Conservation (phyloP, 2,329 filamentous ascomycete species). For the Dothiorella sarmentorum region DNA sequence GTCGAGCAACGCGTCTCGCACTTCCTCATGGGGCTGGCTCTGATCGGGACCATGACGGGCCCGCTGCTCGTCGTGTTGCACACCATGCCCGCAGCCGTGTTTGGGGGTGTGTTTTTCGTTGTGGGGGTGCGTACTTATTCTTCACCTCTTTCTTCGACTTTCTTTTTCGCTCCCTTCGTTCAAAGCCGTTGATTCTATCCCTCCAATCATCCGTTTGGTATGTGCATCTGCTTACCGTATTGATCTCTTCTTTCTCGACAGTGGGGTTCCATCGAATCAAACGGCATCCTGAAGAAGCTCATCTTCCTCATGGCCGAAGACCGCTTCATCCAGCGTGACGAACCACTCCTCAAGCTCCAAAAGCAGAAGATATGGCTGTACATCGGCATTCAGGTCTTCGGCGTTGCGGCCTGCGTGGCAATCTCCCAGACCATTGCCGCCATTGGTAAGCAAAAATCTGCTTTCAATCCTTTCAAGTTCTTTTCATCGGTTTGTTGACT, state of each 20-base stretch:
- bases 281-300: constrained; percentile 50
- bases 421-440: constrained; percentile 57
- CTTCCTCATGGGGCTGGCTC: constrained; percentile 52
- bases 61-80: constrained; percentile 49
- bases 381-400: constrained; percentile 47
- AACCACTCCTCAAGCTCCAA: constrained; percentile 44
- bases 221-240: too few species aligned
- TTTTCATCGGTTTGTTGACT: neutral
- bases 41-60: constrained; percentile 54
- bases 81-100: constrained; percentile 51
- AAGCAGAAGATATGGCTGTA: constrained; percentile 48
- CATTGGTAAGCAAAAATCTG: constrained; percentile 34
- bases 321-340: constrained; percentile 46
- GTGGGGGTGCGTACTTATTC: constrained; percentile 41
- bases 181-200: too few species aligned
- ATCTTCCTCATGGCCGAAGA: constrained; percentile 46
- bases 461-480: neutral
- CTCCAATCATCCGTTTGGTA: too few species aligned
- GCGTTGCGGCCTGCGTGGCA: constrained; percentile 50
- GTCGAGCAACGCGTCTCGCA: constrained; percentile 54
- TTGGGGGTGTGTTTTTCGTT: constrained; percentile 54
- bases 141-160: too few species aligned
- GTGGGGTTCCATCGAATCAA: constrained; percentile 44
- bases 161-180: neutral
- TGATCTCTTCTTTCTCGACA: too few species aligned